A percentile compares a stretch with the other conserved stretches of the same genome.
Evolutionary conservation across 164 flowering plant species (phyloP).

Genomic region (Saururus chinensis): DNA sequence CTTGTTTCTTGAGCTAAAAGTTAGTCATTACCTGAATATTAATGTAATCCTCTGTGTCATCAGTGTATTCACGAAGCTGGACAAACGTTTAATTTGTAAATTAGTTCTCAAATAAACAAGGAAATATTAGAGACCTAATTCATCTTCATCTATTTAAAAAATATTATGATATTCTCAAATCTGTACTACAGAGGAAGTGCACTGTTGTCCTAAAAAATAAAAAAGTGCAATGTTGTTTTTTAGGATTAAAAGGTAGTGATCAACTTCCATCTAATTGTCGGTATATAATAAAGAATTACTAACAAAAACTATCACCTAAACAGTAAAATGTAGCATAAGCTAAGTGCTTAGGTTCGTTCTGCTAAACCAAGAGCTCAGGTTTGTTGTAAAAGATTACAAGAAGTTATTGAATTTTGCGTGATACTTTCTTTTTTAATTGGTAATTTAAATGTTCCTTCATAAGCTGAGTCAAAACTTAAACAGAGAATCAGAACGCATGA

Average conservation of each 20-base stretch:
- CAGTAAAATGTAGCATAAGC: not conserved
- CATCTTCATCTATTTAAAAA: not conserved
- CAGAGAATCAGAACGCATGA: too few species aligned
- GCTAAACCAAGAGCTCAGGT: not conserved
- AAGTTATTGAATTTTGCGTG: not conserved
- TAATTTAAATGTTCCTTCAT: too few species aligned
- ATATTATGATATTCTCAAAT: not conserved
- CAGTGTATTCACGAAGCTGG: constrained; percentile 92
- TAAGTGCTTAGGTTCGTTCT: not conserved
- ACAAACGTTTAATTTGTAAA: not conserved
- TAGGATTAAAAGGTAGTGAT: too few species aligned
- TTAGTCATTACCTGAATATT: constrained; percentile 70
- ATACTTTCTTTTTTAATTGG: too few species aligned
- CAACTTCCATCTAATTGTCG: too few species aligned
- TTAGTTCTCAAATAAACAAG: constrained; percentile 6
- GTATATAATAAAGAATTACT: too few species aligned
- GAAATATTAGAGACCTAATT: constrained; percentile 32
- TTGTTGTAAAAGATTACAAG: not conserved
- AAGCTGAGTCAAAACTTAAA: too few species aligned
- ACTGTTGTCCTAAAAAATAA: too few species aligned
- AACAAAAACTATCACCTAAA: too few species aligned
- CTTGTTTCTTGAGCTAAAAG: not conserved
- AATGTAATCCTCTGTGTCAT: constrained; percentile 96
- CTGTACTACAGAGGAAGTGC: too few species aligned
- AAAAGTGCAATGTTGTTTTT: too few species aligned